Evolutionary conservation across 352 stramenopile species (phyloP).

Genomic region (Halophytophthora batemanensis): DNA sequence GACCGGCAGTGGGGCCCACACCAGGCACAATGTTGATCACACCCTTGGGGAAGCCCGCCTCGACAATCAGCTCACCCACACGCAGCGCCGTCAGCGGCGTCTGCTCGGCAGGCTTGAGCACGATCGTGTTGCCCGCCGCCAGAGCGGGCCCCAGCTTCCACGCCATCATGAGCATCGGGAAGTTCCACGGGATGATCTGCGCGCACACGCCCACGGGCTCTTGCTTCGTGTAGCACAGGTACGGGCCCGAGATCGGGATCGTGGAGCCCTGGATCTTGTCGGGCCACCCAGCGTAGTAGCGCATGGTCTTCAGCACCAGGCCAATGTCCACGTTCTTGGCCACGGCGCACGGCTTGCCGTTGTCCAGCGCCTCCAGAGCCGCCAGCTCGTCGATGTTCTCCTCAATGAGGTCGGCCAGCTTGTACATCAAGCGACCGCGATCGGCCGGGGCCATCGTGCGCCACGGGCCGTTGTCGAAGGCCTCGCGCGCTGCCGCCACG

Average conservation of each 20-base stretch:
- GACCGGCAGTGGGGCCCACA: constrained; percentile 34
- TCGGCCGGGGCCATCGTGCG: constrained; percentile 41
- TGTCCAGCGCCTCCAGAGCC: constrained; percentile 92
- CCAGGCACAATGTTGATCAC: constrained; percentile 85
- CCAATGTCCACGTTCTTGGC: constrained; percentile 85
- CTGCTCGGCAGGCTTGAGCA: constrained; percentile 94
- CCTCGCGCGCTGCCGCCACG: constrained; percentile 57
- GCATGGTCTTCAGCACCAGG: constrained; percentile 78
- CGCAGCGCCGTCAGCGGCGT: constrained; percentile 92
- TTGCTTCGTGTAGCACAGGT: constrained; percentile 57
- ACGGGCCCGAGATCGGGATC: constrained; percentile 53
- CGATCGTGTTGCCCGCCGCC: constrained; percentile 88
- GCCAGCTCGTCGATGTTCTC: constrained; percentile 63
- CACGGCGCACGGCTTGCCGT: constrained; percentile 92
- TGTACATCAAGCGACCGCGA: constrained; percentile 42
- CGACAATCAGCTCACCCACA: constrained; percentile 78
- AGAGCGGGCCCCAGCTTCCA: constrained; percentile 91
- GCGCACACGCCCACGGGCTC: constrained; percentile 91
- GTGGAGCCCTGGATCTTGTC: constrained; percentile 80
- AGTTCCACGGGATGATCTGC: constrained; percentile 97
- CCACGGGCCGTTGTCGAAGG: constrained; percentile 64
- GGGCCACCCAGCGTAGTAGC: constrained; percentile 92
- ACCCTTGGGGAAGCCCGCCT: constrained; percentile 76
- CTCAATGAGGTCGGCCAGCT: constrained; percentile 55
- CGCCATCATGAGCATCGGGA: constrained; percentile 95